Evolutionary conservation across 2,329 filamentous ascomycete species (phyloP), one percentile per base, ranked within the genome.

Genomic region (Trichoderma semiorbis): DNA sequence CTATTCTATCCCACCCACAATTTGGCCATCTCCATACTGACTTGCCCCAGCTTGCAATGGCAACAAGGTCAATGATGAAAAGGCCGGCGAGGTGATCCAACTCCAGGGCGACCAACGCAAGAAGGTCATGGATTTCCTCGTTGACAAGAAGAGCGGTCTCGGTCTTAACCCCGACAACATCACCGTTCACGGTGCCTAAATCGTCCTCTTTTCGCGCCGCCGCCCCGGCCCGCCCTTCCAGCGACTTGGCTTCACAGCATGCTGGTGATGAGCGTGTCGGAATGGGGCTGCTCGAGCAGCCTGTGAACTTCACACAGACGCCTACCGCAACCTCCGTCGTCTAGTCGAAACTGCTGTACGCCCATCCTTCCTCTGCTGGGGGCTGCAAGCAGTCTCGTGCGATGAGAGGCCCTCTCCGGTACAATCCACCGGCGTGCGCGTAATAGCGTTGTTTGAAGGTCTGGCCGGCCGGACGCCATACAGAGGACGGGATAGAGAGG

Each of bases 1-100:
- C n/a, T 30, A 12, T 10, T 10, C n/a, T 2, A 65, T 50, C 53
- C 30, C 16, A 5, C 36, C 32, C 4, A 30, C 30, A 4, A 7
- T 43, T 1, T 39, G 14, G 32, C 24, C 6, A 24, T 18, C 3
- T 30, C 24, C 3, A 55, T 39, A 30, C 57, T 69, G 18, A 71
- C 53, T 24, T 32, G 3, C 30, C 47, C 8, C 24, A 50, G 95
- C 96, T 85, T 98, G 95, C 93, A 98, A 99, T 98, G 96, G 96
- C 90, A 98, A 95, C 86, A 97, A 98, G 84, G 95, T 98, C 85
- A 90, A 90, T 82, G 95, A 98, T 85, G 90, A 89, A 79, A 94
- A 97, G 86, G 97, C 98, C 93, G 95, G 95, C 83, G 95, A 98
- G 89, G 95, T 98, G 89, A 98, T 99, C 82, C 96, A 99, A 89